Evolutionary conservation across 1,139 yeast genomes (phyloP).

Genomic region (Geotrichum carabidarum): DNA sequence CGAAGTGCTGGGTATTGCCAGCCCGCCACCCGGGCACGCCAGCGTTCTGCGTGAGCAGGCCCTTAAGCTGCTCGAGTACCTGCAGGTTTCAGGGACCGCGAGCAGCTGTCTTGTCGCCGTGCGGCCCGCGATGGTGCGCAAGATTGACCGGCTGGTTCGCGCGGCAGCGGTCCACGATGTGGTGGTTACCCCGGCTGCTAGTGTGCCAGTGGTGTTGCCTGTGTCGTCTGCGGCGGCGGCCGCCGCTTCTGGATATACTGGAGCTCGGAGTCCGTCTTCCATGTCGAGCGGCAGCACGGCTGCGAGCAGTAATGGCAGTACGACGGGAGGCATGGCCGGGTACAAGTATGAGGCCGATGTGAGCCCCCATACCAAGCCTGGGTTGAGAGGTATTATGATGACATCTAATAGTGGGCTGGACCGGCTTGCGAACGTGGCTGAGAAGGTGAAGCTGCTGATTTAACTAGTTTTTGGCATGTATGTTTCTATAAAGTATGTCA

Average conservation of each 20-base stretch:
- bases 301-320: background rate
- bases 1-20: background rate
- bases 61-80: background rate
- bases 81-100: background rate
- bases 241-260: background rate
- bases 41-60: background rate
- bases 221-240: no score
- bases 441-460: constrained; percentile 8
- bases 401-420: constrained; percentile 8
- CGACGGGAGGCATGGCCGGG: background rate
- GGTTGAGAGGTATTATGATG: constrained; percentile 3
- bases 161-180: background rate
- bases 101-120: background rate
- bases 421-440: constrained; percentile 10
- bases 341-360: background rate
- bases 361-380: background rate
- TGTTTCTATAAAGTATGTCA: no score
- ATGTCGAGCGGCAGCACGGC: background rate
- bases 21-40: background rate
- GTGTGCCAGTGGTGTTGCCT: no score
- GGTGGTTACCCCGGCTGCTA: background rate
- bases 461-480: background rate
- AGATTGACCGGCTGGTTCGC: background rate
- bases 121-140: background rate
- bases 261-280: constrained; percentile 1